phyloP scores from a whole-genome alignment of 1,284 basidiomycete species.

The Microbotryum lychnidis-dioicae region DNA sequence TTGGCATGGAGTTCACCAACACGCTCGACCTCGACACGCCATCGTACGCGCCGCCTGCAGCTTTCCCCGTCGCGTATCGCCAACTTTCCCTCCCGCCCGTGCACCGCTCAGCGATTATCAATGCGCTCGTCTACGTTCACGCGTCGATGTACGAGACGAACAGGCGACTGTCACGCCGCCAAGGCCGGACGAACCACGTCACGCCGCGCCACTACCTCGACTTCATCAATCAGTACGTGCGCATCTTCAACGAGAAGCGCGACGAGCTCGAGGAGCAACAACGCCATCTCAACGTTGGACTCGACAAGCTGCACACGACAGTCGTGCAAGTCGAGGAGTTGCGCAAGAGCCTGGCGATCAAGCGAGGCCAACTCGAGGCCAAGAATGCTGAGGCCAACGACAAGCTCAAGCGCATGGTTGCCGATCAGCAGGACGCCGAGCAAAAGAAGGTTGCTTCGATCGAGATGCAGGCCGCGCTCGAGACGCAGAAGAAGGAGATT shows the following conservation, averaged over 20 bases:
- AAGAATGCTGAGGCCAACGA: slow-evolving; percentile 94
- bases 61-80: slow-evolving; percentile 82
- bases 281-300: slow-evolving; percentile 93
- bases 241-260: slow-evolving; percentile 94
- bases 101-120: slow-evolving; percentile 81
- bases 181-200: slow-evolving; percentile 92
- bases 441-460: slow-evolving; percentile 95
- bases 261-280: slow-evolving; percentile 98
- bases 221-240: slow-evolving; percentile 96
- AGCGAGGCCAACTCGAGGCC: slow-evolving; percentile 82
- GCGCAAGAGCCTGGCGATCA: slow-evolving; percentile 87
- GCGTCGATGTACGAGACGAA: slow-evolving; percentile 84
- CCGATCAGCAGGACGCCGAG: slow-evolving; percentile 97
- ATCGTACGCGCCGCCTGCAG: slow-evolving; percentile 62
- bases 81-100: slow-evolving; percentile 69
- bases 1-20: slow-evolving; percentile 88
- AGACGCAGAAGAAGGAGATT: slow-evolving; percentile 83
- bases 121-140: slow-evolving; percentile 89
- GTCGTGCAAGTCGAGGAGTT: slow-evolving; percentile 94
- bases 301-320: slow-evolving; percentile 93
- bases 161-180: slow-evolving; percentile 74
- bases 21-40: slow-evolving; percentile 80
- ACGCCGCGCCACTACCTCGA: slow-evolving; percentile 97
- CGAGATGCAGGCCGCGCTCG: slow-evolving; percentile 86
- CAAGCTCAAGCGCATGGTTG: slow-evolving; percentile 95